Base-by-base conservation (phyloP, 805 yeast genomes). In the Cephaloascus fragrans region DNA sequence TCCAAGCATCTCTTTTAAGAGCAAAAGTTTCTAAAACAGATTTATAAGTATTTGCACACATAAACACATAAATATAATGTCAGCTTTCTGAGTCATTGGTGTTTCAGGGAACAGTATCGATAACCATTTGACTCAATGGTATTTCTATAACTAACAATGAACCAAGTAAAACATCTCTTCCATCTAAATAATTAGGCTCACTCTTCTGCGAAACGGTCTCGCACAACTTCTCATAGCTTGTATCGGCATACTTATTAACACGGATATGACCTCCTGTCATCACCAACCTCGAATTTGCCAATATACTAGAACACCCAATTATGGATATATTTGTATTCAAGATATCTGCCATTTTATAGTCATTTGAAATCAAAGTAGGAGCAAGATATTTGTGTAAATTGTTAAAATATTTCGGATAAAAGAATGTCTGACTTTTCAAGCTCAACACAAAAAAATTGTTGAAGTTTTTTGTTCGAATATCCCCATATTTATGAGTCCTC, bases 391-490 rank as follows among this genome's bases (percentile, higher is more conserved):
- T 31, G 37, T 4, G 34, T 3, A 42, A 34, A 10, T 37, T 37
- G 32, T 47, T 47, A 18, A 44, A 40, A 20, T 41, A 42, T 36
- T 33, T 44, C 1, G 39, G 2, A 8, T 44, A 18, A 3, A 42
- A 15, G 49, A 47, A 47, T 2, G 51, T 47, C 18, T 41, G 39
- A 14, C 41, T 46, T 2, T 34, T 31, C 10, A 47, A 26, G 26
- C 46, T 39, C 26, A 47, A 34, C 3, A 44, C 44, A 29, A 42
- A 44, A 3, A 42, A 10, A 20, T 47, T 34, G n/a, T 39, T 38
- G 16, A 39, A 45, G 12, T 23, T 23, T 23, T 23, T 12, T 8
- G 28, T 8, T n/a, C n/a, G n/a, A n/a, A n/a, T n/a, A n/a, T n/a
- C n/a, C n/a, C n/a, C n/a, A n/a, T n/a, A n/a, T n/a, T n/a, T n/a